Base-by-base conservation (phyloP, 73 alveolate genomes). In the Breviolum minutum region DNA sequence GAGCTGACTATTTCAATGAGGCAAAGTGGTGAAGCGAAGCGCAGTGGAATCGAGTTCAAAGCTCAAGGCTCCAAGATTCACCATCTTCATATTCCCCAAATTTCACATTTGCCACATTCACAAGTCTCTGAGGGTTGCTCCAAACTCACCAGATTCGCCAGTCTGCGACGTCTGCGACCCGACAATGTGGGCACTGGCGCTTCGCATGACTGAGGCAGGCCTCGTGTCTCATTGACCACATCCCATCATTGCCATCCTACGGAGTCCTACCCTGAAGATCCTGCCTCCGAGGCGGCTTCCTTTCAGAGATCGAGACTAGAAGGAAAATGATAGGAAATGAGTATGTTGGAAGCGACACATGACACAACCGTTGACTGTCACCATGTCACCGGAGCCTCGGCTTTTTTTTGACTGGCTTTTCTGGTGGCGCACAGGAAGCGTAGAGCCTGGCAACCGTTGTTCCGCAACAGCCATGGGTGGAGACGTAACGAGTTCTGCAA, bases 161-260 rank as follows among this genome's bases (percentile, higher is more conserved):
- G 86, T 77, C 86, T 77, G 86, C 63, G 90, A 14, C 76, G 93
- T 84, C 93, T 84, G 93, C 5, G 87, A 19, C 62, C 97, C 97
- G 60, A 90, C 87, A 82, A 90, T 73, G 64, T 90, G 97, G 66
- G 97, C 97, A 32, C 88, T 71, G n/a, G 77, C 97, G 69, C 97
- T 90, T 73, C 97, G 87, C 76, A 90, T 90, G 77, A 79, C 97
- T 17, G 97, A 90, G 2, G 97, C 88, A 54, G 97, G 82, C 97
- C 97, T 90, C 54, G 54, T 40, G 54, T 40, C 54, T 40, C 54
- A 40, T 40, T 40, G 54, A 3, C 54, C 54, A 40, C 54, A 40
- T 40, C 54, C 54, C 54, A 40, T 3, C 54, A 66, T 13, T n/a
- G n/a, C n/a, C n/a, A n/a, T n/a, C 24, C 77, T 22, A 17, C 17